Conservation (phyloP, 148 eudicot genomes). For the Camellia sinensis region DNA sequence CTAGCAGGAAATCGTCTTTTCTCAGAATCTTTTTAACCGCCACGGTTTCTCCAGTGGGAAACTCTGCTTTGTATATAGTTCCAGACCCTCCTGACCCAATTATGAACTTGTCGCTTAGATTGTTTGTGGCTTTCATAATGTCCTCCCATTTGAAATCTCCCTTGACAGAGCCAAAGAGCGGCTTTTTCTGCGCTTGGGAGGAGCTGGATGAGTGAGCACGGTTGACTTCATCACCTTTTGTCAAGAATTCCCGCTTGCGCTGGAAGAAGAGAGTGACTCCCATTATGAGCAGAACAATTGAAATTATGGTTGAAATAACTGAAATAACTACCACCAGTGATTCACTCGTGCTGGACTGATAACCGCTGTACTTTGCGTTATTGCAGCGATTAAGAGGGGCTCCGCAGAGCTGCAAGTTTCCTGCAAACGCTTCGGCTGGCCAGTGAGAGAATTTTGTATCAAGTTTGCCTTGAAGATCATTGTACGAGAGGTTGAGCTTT, state of each 20-base stretch:
- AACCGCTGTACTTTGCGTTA: constrained; percentile 17
- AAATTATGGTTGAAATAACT: constrained; percentile 50
- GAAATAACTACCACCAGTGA: constrained; percentile 48
- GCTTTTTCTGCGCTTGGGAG: constrained; percentile 58
- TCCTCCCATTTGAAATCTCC: constrained; percentile 77
- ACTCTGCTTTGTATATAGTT: constrained; percentile 75
- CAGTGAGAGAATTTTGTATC: constrained; percentile 54
- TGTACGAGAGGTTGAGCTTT: constrained; percentile 76
- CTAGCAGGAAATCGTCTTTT: constrained; percentile 64
- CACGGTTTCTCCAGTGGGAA: constrained; percentile 62
- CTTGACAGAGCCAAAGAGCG: constrained; percentile 47
- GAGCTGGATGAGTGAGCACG: constrained; percentile 52
- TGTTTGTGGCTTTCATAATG: constrained; percentile 85
- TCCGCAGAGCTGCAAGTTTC: constrained; percentile 76
- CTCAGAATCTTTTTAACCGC: constrained; percentile 78
- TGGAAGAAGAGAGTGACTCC: constrained; percentile 60
- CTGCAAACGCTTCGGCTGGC: constrained; percentile 65
- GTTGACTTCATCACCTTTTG: constrained; percentile 38
- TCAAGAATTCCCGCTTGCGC: constrained; percentile 39
- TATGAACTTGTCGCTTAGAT: constrained; percentile 70
- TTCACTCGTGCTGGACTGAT: constrained; percentile 27
- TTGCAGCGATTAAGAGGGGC: constrained; percentile 57
- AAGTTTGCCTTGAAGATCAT: constrained; percentile 71
- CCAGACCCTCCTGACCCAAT: constrained; percentile 98
- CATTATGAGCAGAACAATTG: constrained; percentile 48